A percentile compares a stretch with the other conserved stretches of the same genome.
These are phyloP conservation scores for Beta corolliflora DNA, from an alignment of 179 eudicot genomes.

Conservation along the genomic window DNA sequence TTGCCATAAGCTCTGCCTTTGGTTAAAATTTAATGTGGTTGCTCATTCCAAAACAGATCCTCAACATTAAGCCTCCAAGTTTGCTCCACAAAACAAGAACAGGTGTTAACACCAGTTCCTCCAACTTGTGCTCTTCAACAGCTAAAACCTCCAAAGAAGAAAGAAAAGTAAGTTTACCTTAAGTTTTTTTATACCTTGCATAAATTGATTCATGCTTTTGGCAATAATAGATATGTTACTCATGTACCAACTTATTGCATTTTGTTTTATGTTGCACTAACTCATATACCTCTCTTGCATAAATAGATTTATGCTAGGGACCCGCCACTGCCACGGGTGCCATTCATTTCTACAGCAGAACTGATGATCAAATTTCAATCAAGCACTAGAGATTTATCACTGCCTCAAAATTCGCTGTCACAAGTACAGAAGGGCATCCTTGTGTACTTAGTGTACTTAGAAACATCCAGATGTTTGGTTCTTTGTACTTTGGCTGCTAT, in stretches of 20 bases:
- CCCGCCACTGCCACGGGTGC: conserved; percentile 48
- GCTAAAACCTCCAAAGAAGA: conserved; percentile 56
- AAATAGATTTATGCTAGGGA: conserved; percentile 82
- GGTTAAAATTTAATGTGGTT: conserved; percentile 6
- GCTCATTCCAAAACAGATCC: conserved; percentile 60
- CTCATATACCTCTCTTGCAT: neutral
- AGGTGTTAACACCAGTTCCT: conserved; percentile 36
- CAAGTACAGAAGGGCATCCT: conserved; percentile 37
- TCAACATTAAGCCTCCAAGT: conserved; percentile 59
- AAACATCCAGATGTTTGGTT: too few relatives aligned
- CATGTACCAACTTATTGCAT: too few relatives aligned
- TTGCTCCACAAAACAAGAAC: conserved; percentile 74
- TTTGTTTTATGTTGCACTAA: too few relatives aligned
- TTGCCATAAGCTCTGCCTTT: neutral
- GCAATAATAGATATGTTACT: too few relatives aligned
- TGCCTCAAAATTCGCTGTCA: conserved; percentile 47
- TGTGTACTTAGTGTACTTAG: too few relatives aligned
- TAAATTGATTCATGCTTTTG: too few relatives aligned
- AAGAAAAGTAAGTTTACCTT: conserved; percentile 56
- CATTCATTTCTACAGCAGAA: conserved; percentile 92
- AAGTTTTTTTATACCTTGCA: too few relatives aligned
- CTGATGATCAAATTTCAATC: conserved; percentile 90
- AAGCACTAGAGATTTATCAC: conserved; percentile 63
- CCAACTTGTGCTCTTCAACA: conserved; percentile 42
- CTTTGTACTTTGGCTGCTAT: too few relatives aligned